Conservation (phyloP, 2,329 filamentous ascomycete species). For the Fusarium sp. region DNA sequence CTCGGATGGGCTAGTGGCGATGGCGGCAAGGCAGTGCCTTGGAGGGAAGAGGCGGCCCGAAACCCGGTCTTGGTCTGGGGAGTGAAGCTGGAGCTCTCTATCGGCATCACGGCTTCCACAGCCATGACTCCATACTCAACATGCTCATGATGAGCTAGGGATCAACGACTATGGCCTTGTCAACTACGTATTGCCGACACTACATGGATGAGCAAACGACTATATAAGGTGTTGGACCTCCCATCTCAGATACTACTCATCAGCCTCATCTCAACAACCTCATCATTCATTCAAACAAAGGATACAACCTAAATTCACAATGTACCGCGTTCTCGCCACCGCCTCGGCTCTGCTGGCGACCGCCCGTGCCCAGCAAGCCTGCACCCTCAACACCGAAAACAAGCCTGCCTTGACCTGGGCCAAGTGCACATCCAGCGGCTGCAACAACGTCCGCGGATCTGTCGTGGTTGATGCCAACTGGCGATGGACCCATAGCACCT, state of each 20-base stretch:
- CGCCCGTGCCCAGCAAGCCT: constrained; percentile 61
- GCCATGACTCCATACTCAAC: constrained; percentile 7
- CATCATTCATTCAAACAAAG: constrained; percentile 18
- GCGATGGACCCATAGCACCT: constrained; percentile 67
- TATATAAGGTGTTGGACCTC: constrained; percentile 31
- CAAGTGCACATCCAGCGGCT: constrained; percentile 64
- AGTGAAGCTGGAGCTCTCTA: constrained; percentile 12
- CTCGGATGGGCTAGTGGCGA: constrained; percentile 2
- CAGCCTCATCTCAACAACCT: constrained; percentile 23
- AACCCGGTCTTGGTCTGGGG: constrained; percentile 16
- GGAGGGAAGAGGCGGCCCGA: constrained; percentile 31
- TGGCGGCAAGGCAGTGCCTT: not conserved
- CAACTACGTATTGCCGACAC: not conserved
- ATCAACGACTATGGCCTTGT: not conserved
- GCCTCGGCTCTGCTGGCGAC: constrained; percentile 44
- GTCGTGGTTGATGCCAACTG: constrained; percentile 72
- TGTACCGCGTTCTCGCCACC: constrained; percentile 48
- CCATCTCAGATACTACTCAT: constrained; percentile 18
- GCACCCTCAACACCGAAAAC: constrained; percentile 59
- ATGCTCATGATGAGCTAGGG: not conserved
- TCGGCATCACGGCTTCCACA: constrained; percentile 22
- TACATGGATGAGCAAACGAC: not conserved
- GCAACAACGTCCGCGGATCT: constrained; percentile 61
- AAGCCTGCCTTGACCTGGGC: constrained; percentile 67
- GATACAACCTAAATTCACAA: constrained; percentile 32